These are phyloP conservation scores for Phoma sp. DNA, from an alignment of 2,329 filamentous ascomycete species.

Conservation along the genomic window DNA sequence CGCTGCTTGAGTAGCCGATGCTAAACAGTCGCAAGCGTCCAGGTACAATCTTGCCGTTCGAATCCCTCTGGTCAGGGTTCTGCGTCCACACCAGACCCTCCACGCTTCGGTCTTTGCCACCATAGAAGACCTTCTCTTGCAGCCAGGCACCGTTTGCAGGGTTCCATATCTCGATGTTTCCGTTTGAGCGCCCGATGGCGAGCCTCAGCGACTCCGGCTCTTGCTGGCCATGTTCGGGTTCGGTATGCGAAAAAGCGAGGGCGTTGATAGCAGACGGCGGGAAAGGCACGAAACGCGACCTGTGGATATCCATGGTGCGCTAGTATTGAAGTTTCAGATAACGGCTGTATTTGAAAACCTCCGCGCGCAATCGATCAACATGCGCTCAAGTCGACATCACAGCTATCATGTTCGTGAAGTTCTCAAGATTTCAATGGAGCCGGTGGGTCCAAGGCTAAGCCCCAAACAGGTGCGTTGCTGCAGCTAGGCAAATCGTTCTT, in stretches of 20 bases:
- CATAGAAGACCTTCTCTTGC: constrained; percentile 84
- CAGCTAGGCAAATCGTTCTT: constrained; percentile 1
- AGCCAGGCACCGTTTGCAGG: constrained; percentile 82
- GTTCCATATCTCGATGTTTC: constrained; percentile 98
- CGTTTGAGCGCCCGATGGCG: constrained; percentile 90
- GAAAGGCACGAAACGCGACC: constrained; percentile 93
- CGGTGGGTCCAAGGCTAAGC: not conserved
- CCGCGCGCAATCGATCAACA: constrained; percentile 19
- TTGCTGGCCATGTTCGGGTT: constrained; percentile 43
- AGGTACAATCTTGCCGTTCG: constrained; percentile 63
- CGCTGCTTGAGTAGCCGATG: constrained; percentile 88
- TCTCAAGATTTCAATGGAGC: constrained; percentile 18
- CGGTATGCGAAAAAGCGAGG: constrained; percentile 84
- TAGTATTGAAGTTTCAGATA: not conserved
- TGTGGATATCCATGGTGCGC: constrained; percentile 85
- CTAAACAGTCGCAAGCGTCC: constrained; percentile 90
- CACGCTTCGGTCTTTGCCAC: constrained; percentile 83
- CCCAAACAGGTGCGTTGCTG: not conserved
- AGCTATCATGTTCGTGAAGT: constrained; percentile 24
- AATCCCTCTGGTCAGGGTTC: constrained; percentile 74
- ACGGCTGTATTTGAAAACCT: constrained; percentile 4
- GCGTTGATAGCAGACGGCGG: constrained; percentile 92
- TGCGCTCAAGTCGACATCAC: constrained; percentile 24
- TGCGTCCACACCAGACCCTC: constrained; percentile 93
- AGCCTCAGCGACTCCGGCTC: constrained; percentile 71